phyloP scores from a whole-genome alignment of 2,329 filamentous ascomycete species.

The Calonectria naviculata region DNA sequence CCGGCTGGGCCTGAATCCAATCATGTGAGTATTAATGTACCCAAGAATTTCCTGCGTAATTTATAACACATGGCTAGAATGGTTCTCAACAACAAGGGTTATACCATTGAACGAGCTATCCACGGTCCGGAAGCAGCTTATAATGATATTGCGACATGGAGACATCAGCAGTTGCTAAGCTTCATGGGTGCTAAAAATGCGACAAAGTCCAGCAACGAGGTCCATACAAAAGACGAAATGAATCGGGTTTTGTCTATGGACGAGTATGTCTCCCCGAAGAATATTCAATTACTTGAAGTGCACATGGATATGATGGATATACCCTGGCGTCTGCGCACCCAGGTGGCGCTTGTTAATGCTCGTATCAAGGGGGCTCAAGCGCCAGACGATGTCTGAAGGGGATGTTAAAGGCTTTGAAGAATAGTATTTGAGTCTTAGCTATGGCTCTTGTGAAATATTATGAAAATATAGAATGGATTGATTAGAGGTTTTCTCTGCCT shows the following conservation, averaged over 20 bases:
- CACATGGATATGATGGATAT: conserved; percentile 23
- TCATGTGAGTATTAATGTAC: background rate
- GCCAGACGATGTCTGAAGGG: no score
- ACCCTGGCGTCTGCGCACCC: conserved; percentile 11
- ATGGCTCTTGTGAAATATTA: no score
- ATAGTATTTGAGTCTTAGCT: no score
- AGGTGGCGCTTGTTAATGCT: conserved; percentile 16
- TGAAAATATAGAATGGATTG: no score
- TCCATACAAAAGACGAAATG: conserved; percentile 16
- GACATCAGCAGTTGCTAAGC: conserved; percentile 2
- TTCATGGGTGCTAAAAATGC: conserved; percentile 8
- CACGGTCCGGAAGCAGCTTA: conserved; percentile 17
- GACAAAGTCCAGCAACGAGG: conserved; percentile 8
- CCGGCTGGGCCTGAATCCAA: background rate
- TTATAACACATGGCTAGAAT: background rate
- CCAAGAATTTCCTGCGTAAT: fast-evolving
- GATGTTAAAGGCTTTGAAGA: no score
- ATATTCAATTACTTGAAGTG: conserved; percentile 20
- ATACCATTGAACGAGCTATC: conserved; percentile 21
- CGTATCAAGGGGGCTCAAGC: no score
- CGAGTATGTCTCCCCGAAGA: background rate
- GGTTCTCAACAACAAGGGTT: conserved; percentile 24
- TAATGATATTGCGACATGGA: conserved; percentile 22
- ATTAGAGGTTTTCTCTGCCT: no score
- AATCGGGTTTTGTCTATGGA: background rate